Base-by-base conservation (phyloP, 306 rosid species). In the Parietaria judaica region DNA sequence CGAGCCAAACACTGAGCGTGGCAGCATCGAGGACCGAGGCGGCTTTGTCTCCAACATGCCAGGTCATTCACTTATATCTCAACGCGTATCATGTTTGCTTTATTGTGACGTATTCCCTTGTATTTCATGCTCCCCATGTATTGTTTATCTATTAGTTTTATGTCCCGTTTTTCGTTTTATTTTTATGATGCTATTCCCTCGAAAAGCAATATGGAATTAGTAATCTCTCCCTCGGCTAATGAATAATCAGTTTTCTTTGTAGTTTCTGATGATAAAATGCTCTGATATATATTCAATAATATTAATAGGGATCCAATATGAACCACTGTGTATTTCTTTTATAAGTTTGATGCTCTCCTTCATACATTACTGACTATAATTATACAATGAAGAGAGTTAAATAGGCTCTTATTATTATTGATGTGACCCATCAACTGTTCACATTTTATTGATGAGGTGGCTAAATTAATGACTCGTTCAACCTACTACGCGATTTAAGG, bases 21-120 rank as follows among this genome's bases (percentile, higher is more conserved):
- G 78, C 65, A 75, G 82, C 72, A 86, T 90, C 5, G 95, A 86
- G 79, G 67, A 82, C 76, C 87, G 72, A 79, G 97, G 97, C 0
- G 95, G 97, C 65, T 90, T 90, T 66, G 95, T 90, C 78, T 90
- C 95, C 41, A 90, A 90, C 79, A 79, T 90, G 87, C 94, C 97
- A 90, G 97, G 97, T 90, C 37, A 54, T 69, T 51, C 5, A 66
- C 63, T 52, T 71, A 66, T 67, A 23, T 23, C 31, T 72, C 61
- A 45, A 60, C 44, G 13, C 65, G 59, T 76, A n/a, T 65, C 54
- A 44, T 59, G 37, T 70, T 38, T 43, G 34, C n/a, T 51, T 23
- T 23, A 2, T 23, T 63, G 47, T 3, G 45, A 41, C 6, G 9
- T 41, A 5, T 5, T 60, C 11, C 39, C 15, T 55, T 55, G 60